phyloP scores from a whole-genome alignment of 768 basidiomycete species.

The Pisolithus marmoratus region DNA sequence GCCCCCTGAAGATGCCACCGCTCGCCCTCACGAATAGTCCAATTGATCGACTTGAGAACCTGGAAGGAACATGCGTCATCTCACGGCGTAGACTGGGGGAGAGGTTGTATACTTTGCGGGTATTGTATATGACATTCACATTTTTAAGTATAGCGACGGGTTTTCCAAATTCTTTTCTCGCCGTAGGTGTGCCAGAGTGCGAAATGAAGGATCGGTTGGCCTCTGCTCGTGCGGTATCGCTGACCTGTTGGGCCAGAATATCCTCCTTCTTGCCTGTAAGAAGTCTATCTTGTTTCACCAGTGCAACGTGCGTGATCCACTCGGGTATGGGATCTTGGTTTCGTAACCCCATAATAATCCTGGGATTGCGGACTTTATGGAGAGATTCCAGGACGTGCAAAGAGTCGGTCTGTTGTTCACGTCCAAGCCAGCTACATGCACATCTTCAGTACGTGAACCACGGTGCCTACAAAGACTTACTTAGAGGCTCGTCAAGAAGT shows the following conservation, averaged over 20 bases:
- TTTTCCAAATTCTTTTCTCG: constrained; percentile 18
- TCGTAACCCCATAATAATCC: constrained; percentile 61
- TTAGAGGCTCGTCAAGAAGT: constrained; percentile 88
- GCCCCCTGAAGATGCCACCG: constrained; percentile 87
- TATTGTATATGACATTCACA: constrained; percentile 67
- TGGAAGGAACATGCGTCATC: constrained; percentile 21
- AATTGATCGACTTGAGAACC: constrained; percentile 74
- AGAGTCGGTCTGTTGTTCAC: constrained; percentile 50
- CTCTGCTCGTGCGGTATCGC: constrained; percentile 4
- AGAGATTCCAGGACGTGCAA: constrained; percentile 50
- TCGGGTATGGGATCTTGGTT: constrained; percentile 67
- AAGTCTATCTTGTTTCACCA: constrained; percentile 45
- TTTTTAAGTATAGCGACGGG: constrained; percentile 56
- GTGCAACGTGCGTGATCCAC: constrained; percentile 65
- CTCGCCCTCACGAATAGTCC: constrained; percentile 78
- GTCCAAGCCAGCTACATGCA: constrained; percentile 68
- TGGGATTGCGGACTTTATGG: constrained; percentile 45
- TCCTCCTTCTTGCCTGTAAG: constrained; percentile 45
- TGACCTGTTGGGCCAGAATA: constrained; percentile 30
- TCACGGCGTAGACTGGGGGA: background rate
- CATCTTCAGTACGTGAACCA: background rate
- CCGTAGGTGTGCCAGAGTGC: background rate
- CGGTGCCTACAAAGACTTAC: constrained; percentile 36
- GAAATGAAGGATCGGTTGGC: background rate
- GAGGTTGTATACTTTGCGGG: constrained; percentile 44